Evolutionary conservation across 2,329 filamentous ascomycete genomes (phyloP).

Genomic region (Diaporthe destruens): DNA sequence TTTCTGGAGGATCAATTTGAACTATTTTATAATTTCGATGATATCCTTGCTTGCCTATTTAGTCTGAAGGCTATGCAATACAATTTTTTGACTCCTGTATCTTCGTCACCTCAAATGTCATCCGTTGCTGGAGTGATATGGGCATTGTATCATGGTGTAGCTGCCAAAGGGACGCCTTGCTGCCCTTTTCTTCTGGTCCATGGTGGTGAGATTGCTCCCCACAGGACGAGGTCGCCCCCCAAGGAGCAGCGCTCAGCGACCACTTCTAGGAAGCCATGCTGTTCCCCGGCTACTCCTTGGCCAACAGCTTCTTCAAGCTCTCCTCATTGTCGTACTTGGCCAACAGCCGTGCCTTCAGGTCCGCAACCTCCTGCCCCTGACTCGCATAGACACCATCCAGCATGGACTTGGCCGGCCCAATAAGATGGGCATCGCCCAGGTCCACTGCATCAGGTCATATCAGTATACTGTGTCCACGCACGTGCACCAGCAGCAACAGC

Average conservation of each 20-base stretch:
- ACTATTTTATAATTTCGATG: background rate
- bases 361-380: conserved; percentile 36
- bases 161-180: background rate
- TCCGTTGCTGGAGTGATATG: background rate
- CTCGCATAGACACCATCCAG: conserved; percentile 33
- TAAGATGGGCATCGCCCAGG: conserved; percentile 40
- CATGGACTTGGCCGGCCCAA: conserved; percentile 40
- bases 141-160: too few relatives aligned
- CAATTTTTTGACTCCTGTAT: background rate
- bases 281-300: background rate
- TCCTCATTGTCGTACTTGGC: conserved; percentile 40
- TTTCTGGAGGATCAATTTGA: background rate
- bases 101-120: background rate
- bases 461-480: background rate
- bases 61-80: background rate
- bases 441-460: conserved; percentile 29
- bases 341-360: conserved; percentile 36
- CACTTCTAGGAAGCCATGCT: background rate
- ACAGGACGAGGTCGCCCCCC: background rate
- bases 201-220: background rate
- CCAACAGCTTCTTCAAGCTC: conserved; percentile 28
- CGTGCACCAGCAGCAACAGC: background rate
- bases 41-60: background rate
- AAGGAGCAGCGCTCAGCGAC: too few relatives aligned
- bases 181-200: background rate